phyloP scores from a whole-genome alignment of 2,329 filamentous ascomycete species.

The Pseudopithomyces maydicus region DNA sequence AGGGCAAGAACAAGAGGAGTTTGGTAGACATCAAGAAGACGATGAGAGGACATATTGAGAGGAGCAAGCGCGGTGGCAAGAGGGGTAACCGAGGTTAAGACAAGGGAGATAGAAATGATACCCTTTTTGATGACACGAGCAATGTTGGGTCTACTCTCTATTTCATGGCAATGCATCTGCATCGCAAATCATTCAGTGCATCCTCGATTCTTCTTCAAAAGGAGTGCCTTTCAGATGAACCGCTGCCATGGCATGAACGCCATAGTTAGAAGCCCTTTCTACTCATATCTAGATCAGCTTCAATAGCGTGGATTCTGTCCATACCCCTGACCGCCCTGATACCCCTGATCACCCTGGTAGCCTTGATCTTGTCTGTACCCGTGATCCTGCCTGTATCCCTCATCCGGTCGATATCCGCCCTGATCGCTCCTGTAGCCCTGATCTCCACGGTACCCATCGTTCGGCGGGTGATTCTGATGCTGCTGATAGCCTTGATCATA shows the following conservation, averaged over 20 bases:
- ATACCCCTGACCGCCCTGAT: conserved; percentile 4
- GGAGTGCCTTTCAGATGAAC: too few species aligned
- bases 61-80: conserved; percentile 82
- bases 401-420: background rate
- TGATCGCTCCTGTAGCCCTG: conserved; percentile 1
- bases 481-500: conserved; percentile 9
- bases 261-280: too few species aligned
- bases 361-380: conserved; percentile 3
- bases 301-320: conserved; percentile 9
- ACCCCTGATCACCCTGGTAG: conserved; percentile 1
- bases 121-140: conserved; percentile 8
- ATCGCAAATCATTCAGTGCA: background rate
- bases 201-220: background rate
- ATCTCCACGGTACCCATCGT: background rate
- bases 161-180: background rate
- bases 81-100: conserved; percentile 66
- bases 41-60: conserved; percentile 78
- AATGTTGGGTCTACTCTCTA: background rate
- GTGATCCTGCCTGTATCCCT: conserved; percentile 3
- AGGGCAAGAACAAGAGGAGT: conserved; percentile 93
- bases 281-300: background rate
- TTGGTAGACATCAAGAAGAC: conserved; percentile 83
- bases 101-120: conserved; percentile 4
- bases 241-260: too few species aligned
- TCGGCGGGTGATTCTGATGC: background rate